Conservation (phyloP, 805 yeast genomes). For the Tetrapisispora namnaoensis region DNA sequence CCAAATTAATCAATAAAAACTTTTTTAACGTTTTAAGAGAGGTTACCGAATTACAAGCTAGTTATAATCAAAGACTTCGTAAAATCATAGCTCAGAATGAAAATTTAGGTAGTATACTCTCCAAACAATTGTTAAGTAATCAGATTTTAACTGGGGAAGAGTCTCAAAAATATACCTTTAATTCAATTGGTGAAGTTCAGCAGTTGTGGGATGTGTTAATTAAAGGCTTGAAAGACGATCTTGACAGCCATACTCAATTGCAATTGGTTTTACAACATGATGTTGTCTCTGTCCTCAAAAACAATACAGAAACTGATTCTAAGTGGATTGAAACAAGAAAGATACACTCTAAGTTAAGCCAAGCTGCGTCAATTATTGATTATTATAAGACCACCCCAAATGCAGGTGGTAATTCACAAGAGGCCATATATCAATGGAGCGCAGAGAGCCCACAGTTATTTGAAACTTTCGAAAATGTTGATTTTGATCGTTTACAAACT, state of each 20-base stretch:
- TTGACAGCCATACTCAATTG: constrained; percentile 41
- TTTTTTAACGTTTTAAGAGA: constrained; percentile 54
- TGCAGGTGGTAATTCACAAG: constrained; percentile 30
- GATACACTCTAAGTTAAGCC: constrained; percentile 35
- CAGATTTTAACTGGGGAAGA: constrained; percentile 36
- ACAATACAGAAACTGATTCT: constrained; percentile 43
- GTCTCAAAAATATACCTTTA: constrained; percentile 40
- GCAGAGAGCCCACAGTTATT: constrained; percentile 69
- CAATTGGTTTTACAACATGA: constrained; percentile 42
- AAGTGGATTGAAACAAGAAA: constrained; percentile 47
- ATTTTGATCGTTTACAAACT: constrained; percentile 48
- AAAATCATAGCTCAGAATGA: constrained; percentile 26
- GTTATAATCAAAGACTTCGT: constrained; percentile 42
- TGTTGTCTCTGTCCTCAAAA: constrained; percentile 44
- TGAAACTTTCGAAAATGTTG: constrained; percentile 65
- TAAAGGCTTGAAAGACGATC: constrained; percentile 35
- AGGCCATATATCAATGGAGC: constrained; percentile 58
- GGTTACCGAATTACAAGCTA: constrained; percentile 38
- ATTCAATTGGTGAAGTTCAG: constrained; percentile 37
- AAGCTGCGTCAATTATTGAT: constrained; percentile 37
- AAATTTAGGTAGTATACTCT: constrained; percentile 29
- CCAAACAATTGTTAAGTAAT: constrained; percentile 29
- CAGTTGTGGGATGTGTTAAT: constrained; percentile 39
- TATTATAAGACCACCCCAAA: constrained; percentile 32
- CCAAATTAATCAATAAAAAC: constrained; percentile 47